Percentiles rank a stretch among this genome's conserved stretches.
Conservation (phyloP, 2,329 filamentous ascomycete species). For the Teratosphaeriaceae sp. region DNA sequence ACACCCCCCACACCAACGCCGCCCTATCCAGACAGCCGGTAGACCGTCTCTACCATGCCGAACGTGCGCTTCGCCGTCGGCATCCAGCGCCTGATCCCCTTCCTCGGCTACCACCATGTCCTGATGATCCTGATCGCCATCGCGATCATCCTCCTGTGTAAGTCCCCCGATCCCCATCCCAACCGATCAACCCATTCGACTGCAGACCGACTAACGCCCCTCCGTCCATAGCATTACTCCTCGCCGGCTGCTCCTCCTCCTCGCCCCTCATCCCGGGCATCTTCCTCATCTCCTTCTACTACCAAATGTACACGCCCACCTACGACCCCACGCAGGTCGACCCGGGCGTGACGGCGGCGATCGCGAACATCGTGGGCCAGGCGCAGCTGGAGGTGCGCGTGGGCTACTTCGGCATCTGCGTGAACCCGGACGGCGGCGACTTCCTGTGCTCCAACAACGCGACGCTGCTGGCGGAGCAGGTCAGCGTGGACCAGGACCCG, state of each 20-base stretch:
- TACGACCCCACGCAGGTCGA: slow-evolving; percentile 86
- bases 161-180: slow-evolving; percentile 34
- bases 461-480: slow-evolving; percentile 81
- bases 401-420: slow-evolving; percentile 96
- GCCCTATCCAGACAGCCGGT: slow-evolving; percentile 25
- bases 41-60: slow-evolving; percentile 38
- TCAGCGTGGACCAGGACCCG: slow-evolving; percentile 87
- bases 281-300: slow-evolving; percentile 98
- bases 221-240: slow-evolving; percentile 62
- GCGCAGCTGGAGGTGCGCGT: slow-evolving; percentile 85
- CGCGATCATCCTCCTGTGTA: slow-evolving; percentile 90
- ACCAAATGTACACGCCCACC: slow-evolving; percentile 73
- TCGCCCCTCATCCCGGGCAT: slow-evolving; percentile 92
- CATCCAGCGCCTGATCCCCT: slow-evolving; percentile 52
- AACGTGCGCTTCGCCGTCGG: slow-evolving; percentile 45
- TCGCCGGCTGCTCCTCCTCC: slow-evolving; percentile 94
- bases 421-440: slow-evolving; percentile 81
- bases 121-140: slow-evolving; percentile 96
- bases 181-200: too few relatives aligned
- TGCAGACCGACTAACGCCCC: not conserved
- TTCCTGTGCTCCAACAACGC: slow-evolving; percentile 98
- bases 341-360: slow-evolving; percentile 77
- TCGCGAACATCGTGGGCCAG: slow-evolving; percentile 80
- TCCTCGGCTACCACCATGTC: slow-evolving; percentile 71
- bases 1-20: not conserved